These are phyloP conservation scores for Fusarium decemcellulare DNA, from an alignment of 2,329 filamentous ascomycete genomes.

Conservation along the genomic window DNA sequence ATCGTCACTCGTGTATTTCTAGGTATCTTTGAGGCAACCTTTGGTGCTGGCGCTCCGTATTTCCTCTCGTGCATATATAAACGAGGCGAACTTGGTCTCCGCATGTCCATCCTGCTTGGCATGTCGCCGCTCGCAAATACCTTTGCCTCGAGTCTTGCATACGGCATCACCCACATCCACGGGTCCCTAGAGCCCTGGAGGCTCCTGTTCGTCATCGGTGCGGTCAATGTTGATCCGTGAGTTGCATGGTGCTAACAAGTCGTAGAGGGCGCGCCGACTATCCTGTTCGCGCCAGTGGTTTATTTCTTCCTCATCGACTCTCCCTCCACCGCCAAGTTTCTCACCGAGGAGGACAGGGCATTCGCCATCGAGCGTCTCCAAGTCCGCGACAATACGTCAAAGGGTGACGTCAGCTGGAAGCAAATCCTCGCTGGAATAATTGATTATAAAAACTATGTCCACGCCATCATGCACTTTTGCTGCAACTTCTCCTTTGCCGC, in stretches of 20 bases:
- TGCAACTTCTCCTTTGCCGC: conserved; percentile 31
- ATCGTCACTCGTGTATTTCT: conserved; percentile 25
- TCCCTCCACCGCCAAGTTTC: conserved; percentile 16
- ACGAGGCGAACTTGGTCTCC: conserved; percentile 24
- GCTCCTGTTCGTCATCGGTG: conserved; percentile 24
- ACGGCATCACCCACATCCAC: conserved; percentile 26
- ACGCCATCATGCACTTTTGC: conserved; percentile 28
- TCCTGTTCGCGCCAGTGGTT: conserved; percentile 10
- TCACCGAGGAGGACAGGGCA: conserved; percentile 15
- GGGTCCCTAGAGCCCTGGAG: conserved; percentile 25
- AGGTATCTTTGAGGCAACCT: conserved; percentile 27
- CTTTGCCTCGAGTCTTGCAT: conserved; percentile 26
- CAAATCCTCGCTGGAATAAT: conserved; percentile 21
- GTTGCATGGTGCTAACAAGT: background rate
- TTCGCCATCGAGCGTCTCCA: conserved; percentile 21
- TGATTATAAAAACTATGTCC: conserved; percentile 29
- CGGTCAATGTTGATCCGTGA: background rate
- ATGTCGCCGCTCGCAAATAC: conserved; percentile 28
- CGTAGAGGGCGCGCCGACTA: conserved; percentile 24
- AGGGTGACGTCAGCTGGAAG: conserved; percentile 13
- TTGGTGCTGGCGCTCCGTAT: conserved; percentile 30
- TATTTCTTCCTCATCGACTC: conserved; percentile 28
- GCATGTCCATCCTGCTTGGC: conserved; percentile 25
- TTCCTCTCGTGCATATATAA: conserved; percentile 26
- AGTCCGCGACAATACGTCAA: conserved; percentile 20